These are phyloP conservation scores for Aspergillus terreus DNA, from an alignment of 2,329 filamentous ascomycete genomes.

Conservation along the genomic window DNA sequence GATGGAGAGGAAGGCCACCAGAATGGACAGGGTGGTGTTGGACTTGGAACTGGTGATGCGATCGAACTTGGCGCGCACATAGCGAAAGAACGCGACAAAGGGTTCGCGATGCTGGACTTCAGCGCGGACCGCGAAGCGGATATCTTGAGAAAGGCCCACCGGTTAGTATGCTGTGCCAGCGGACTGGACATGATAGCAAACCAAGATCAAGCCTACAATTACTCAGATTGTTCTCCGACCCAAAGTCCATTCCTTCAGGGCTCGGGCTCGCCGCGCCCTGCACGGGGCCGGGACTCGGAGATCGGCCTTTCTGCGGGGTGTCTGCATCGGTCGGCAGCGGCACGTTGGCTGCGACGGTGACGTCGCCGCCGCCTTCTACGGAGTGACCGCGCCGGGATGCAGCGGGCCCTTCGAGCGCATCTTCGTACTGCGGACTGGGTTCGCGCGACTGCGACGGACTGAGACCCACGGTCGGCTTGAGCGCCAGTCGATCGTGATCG, in stretches of 20 bases:
- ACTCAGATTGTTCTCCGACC: slow-evolving; percentile 37
- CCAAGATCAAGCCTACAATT: slow-evolving; percentile 47
- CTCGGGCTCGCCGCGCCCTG: slow-evolving; percentile 20
- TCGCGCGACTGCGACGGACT: slow-evolving; percentile 54
- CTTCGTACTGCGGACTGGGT: slow-evolving; percentile 58
- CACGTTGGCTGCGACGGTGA: slow-evolving; percentile 44
- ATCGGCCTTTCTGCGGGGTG: slow-evolving; percentile 56
- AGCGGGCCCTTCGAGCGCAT: slow-evolving; percentile 46
- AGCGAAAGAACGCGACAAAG: slow-evolving; percentile 68
- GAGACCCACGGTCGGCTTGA: slow-evolving; percentile 39
- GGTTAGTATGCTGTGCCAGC: slow-evolving; percentile 32
- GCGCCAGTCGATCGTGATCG: slow-evolving; percentile 33
- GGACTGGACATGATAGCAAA: slow-evolving; percentile 21
- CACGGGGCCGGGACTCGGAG: slow-evolving; percentile 49
- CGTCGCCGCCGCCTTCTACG: slow-evolving; percentile 23
- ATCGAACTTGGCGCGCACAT: slow-evolving; percentile 58
- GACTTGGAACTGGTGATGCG: slow-evolving; percentile 66
- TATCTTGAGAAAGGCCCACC: slow-evolving; percentile 54
- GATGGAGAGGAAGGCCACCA: slow-evolving; percentile 63
- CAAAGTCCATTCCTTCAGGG: slow-evolving; percentile 35
- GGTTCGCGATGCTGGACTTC: slow-evolving; percentile 87
- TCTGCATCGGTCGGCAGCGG: slow-evolving; percentile 53
- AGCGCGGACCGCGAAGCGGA: slow-evolving; percentile 80
- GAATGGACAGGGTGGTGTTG: slow-evolving; percentile 60
- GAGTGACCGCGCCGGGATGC: slow-evolving; percentile 24